A percentile compares a stretch with the other conserved stretches of the same genome.
Conservation (phyloP, 768 basidiomycete species). For the Cystobasidium onofrii region DNA sequence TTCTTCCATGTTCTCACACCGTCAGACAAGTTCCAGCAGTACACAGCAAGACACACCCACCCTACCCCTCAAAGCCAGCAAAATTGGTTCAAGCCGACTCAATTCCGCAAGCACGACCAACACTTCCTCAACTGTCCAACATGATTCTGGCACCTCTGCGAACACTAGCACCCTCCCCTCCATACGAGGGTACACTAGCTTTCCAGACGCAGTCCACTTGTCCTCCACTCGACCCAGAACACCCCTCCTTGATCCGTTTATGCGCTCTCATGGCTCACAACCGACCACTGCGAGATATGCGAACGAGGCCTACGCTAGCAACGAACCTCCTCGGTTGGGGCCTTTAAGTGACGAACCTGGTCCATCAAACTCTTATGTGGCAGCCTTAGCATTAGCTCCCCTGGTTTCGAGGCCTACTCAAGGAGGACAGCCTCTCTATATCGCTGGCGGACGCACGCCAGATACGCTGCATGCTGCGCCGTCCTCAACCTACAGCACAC, state of each 20-base stretch:
- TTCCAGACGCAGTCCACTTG: neutral
- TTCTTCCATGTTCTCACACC: constrained; percentile 2
- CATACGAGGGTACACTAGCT: constrained; percentile 16
- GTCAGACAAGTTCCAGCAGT: constrained; percentile 5
- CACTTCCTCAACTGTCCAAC: neutral
- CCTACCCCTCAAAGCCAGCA: neutral
- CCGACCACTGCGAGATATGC: neutral
- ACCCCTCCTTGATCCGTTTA: constrained; percentile 27
- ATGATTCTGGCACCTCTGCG: neutral
- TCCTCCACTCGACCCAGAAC: neutral
- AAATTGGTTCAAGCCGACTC: neutral
- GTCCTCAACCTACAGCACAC: neutral
- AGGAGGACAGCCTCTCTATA: neutral
- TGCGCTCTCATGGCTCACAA: neutral
- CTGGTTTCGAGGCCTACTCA: neutral
- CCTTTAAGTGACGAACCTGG: neutral
- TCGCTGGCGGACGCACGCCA: neutral
- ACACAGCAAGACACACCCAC: constrained; percentile 2
- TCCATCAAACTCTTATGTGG: constrained; percentile 19
- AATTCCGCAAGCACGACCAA: neutral
- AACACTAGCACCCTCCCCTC: neutral
- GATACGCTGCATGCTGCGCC: constrained; percentile 4
- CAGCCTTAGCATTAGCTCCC: constrained; percentile 9
- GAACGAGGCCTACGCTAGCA: neutral
- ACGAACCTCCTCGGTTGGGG: constrained; percentile 3